Percentiles rank a stretch among this genome's conserved stretches.
Evolutionary conservation across 768 basidiomycete species (phyloP).

Genomic region (Leucosporidium yakuticum): DNA sequence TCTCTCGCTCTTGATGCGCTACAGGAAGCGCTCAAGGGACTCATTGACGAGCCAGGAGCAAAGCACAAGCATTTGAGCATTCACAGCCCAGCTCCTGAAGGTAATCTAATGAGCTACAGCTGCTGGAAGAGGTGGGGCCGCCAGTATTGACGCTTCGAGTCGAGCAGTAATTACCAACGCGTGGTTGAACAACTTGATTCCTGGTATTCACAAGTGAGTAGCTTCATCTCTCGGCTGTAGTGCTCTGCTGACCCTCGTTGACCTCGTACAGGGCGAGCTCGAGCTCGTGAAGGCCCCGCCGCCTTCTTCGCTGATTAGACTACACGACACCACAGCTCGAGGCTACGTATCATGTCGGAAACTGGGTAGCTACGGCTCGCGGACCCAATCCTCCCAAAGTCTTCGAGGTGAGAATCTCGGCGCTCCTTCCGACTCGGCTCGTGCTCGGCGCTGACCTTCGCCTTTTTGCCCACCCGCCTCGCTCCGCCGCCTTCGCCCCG

Average conservation of each 20-base stretch:
- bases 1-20: no score
- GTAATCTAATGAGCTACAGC: no score
- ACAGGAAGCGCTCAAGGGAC: neutral
- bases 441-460: no score
- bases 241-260: neutral
- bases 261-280: neutral
- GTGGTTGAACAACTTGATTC: neutral
- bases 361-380: conserved; percentile 1
- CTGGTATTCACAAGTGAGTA: neutral
- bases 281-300: neutral
- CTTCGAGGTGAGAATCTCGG: neutral
- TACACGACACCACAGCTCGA: neutral
- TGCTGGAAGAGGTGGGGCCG: neutral
- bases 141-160: neutral
- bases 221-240: neutral
- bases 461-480: no score
- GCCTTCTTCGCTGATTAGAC: no score
- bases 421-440: no score
- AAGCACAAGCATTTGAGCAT: no score
- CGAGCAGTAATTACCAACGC: neutral
- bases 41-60: neutral
- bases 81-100: no score
- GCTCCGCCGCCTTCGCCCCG: no score
- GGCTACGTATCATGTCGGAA: neutral
- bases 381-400: conserved; percentile 6